Evolutionary conservation across 371 early-diverging fungal species (phyloP), one percentile per base, ranked within the genome.

Genomic region (Mucor saturninus): DNA sequence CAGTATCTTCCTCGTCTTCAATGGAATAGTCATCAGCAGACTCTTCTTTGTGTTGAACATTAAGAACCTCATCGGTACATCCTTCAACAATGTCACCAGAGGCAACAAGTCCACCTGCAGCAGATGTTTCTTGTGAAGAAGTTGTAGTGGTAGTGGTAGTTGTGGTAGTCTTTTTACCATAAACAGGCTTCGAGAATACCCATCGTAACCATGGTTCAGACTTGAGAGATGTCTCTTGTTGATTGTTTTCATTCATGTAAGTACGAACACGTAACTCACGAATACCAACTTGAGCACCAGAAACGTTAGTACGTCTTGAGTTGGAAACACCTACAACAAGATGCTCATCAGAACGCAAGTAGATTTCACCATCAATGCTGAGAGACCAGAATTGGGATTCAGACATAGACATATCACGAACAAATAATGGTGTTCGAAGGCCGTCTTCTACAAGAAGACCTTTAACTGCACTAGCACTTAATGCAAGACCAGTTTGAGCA

Each of bases 401-500:
- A 7, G 62, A 59, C 54, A 66, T 65, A 31, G 71, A 62, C 5
- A 54, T 53, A 0, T 66, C 68, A 7, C 76, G 69, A 15, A 77
- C 80, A 59, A 63, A 62, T 14, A 74, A 59, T 21, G 65, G 75
- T 2, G 62, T 57, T 29, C 68, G 72, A 2, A 79, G 55, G 11
- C 80, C 80, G 26, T 72, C 63, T 65, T 79, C 80, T 14, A 73
- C 45, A 7, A 70, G 32, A 9, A 70, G 65, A 37, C 73, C 77
- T n/a, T 67, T 61, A 14, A 69, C 57, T 9, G 64, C 57, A 28
- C 73, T 62, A 39, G 75, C 66, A 28, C 79, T 81, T 40, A 85
- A 62, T 21, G 83, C 83, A 50, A 80, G 68, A 9, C 83, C 83
- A 28, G 83, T 85, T 58, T 82, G 77, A 39, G 71, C 75, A 59